A percentile compares a stretch with the other conserved stretches of the same genome.
Conservation (phyloP, 352 stramenopile species). For the Globisporangium megalacanthum region DNA sequence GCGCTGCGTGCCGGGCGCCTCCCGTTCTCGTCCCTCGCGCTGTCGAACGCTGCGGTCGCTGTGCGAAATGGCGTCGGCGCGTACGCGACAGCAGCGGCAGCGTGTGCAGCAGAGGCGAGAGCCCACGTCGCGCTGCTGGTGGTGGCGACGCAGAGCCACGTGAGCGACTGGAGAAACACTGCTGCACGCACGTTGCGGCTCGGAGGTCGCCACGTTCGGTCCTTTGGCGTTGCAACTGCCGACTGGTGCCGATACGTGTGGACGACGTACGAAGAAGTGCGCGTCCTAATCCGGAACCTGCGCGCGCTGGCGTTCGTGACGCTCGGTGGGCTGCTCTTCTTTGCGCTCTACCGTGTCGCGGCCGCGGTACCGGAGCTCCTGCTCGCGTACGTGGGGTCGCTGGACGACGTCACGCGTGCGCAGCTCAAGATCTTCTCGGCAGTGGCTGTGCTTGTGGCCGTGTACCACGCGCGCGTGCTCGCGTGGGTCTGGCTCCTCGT, state of each 20-base stretch:
- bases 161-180: neutral
- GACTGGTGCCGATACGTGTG: constrained; percentile 14
- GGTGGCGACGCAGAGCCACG: neutral
- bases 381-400: constrained; percentile 18
- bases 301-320: constrained; percentile 17
- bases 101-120: neutral
- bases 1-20: constrained; percentile 3
- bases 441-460: constrained; percentile 12
- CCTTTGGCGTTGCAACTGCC: neutral
- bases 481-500: constrained; percentile 38
- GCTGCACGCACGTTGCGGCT: neutral
- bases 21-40: neutral
- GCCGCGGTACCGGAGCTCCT: constrained; percentile 22
- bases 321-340: constrained; percentile 19
- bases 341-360: constrained; percentile 22
- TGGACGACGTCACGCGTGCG: constrained; percentile 37
- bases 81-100: too few relatives aligned
- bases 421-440: constrained; percentile 33
- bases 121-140: neutral
- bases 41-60: neutral
- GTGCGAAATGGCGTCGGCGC: too few relatives aligned
- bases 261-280: constrained; percentile 30
- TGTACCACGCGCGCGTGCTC: constrained; percentile 30
- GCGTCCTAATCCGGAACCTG: constrained; percentile 22
- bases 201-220: neutral